Base-by-base conservation (phyloP, 2,329 filamentous ascomycete species). In the Ceratocystiopsis sp. region DNA sequence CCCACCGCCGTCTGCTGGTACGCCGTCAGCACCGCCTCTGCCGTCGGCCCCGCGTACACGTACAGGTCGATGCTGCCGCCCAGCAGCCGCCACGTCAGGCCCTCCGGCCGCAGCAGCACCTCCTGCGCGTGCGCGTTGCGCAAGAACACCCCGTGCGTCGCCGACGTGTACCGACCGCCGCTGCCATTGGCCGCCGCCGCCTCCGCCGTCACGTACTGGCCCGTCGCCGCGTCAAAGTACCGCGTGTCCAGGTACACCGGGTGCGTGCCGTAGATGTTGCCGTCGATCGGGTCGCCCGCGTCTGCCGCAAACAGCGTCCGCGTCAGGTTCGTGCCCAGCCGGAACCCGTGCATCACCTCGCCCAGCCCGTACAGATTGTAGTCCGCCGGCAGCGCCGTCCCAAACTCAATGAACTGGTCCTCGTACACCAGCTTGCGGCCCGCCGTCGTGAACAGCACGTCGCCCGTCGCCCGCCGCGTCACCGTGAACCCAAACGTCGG, bases 61-160 rank as follows among this genome's bases (percentile, higher is more conserved):
- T 84, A 87, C 16, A 91, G 64, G 54, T 91, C 84, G 43, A 91
- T 73, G 41, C 69, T 78, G 18, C 85, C 84, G 42, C 84, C 84
- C 0, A 93, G 61, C 3, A 42, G 35, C 21, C 43, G 45, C 43
- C 47, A 52, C 0, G 79, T 84, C 45, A 87, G 66, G 47, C 73
- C 75, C 2, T 69, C 65, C 0, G 76, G 65, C 15, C 66, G 46
- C 35, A 51, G 43, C 19, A 64, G 59, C 55, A 81, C 69, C 47
- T 81, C 75, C 72, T 80, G 80, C 32, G 67, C 73, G 53, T 78
- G 73, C 18, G 70, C 71, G 53, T 76, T 79, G 48, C 75, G 55
- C 17, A 78, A 59, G 53, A 77, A 74, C 16, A 78, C 75, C 13
- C 74, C 61, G 67, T 77, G 44, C 57, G 73, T 54, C 57, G 68